These are phyloP conservation scores for Astragalus membranaceus DNA, from an alignment of 306 rosid species.

Conservation along the genomic window DNA sequence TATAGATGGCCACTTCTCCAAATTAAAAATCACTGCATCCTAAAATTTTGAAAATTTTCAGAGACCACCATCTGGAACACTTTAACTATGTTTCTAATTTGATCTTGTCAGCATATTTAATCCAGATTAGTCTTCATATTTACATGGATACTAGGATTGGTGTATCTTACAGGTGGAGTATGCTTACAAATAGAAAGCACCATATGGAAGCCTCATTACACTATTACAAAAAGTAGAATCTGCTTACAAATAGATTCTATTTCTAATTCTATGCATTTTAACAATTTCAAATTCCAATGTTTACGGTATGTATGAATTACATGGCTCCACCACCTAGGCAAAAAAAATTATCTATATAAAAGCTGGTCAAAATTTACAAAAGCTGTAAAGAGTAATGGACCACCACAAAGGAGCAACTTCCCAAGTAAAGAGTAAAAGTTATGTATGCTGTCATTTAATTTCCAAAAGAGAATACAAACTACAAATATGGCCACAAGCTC, in stretches of 20 bases:
- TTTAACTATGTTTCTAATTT: neutral
- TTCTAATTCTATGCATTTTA: neutral
- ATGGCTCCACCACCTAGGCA: constrained; percentile 11
- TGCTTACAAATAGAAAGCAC: neutral
- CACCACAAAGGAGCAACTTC: constrained; percentile 20
- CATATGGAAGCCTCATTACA: neutral
- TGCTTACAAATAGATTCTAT: neutral
- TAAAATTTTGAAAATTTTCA: neutral
- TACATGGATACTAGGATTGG: neutral
- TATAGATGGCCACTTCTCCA: neutral
- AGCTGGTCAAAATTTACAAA: constrained; percentile 23
- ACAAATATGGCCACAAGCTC: constrained; percentile 8
- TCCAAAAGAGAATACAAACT: constrained; percentile 12
- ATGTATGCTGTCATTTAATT: constrained; percentile 21
- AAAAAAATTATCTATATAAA: constrained; percentile 17
- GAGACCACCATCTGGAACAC: neutral
- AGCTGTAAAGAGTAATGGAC: constrained; percentile 23
- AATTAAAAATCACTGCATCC: neutral
- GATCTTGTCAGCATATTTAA: neutral
- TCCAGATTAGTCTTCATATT: neutral
- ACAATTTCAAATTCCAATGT: constrained; percentile 6
- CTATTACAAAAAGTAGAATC: neutral
- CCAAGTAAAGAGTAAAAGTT: constrained; percentile 20
- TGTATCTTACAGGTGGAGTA: neutral
- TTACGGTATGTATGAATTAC: neutral